phyloP scores from a whole-genome alignment of 331 rosid genomes.

The Acacia pycnantha region DNA sequence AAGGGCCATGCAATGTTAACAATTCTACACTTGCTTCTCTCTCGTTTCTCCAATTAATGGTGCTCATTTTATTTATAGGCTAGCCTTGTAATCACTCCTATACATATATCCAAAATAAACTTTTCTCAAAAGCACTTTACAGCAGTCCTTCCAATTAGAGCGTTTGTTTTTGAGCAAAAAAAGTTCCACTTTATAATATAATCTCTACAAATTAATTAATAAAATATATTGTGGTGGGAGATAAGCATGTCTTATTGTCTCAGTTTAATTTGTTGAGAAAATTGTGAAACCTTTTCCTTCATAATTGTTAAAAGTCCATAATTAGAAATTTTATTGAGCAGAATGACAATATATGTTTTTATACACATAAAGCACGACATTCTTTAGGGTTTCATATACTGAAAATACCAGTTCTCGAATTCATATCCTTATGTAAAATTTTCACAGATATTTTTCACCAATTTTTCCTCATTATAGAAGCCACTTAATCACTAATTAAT shows the following conservation, averaged over 20 bases:
- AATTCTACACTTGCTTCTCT: not conserved
- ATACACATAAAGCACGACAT: too few relatives aligned
- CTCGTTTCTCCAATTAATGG: not conserved
- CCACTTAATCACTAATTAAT: too few relatives aligned
- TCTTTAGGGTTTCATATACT: too few relatives aligned
- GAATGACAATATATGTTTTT: too few relatives aligned
- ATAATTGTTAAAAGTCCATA: too few relatives aligned
- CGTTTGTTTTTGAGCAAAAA: not conserved
- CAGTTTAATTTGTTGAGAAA: not conserved
- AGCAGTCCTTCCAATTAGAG: not conserved
- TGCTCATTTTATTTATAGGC: not conserved
- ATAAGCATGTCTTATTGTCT: not conserved
- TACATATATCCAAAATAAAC: not conserved
- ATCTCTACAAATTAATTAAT: not conserved
- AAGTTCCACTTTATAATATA: not conserved
- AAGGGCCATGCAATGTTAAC: slow-evolving; percentile 23
- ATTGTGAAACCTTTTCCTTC: not conserved
- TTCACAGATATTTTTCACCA: too few relatives aligned
- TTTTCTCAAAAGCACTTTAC: not conserved
- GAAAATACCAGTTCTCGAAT: too few relatives aligned
- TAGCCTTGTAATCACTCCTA: not conserved
- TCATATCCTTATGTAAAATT: too few relatives aligned
- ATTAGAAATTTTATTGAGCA: too few relatives aligned
- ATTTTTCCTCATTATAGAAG: too few relatives aligned
- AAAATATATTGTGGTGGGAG: not conserved